Base-by-base conservation (phyloP, 2,329 filamentous ascomycete species). In the Ophiostoma quercus region DNA sequence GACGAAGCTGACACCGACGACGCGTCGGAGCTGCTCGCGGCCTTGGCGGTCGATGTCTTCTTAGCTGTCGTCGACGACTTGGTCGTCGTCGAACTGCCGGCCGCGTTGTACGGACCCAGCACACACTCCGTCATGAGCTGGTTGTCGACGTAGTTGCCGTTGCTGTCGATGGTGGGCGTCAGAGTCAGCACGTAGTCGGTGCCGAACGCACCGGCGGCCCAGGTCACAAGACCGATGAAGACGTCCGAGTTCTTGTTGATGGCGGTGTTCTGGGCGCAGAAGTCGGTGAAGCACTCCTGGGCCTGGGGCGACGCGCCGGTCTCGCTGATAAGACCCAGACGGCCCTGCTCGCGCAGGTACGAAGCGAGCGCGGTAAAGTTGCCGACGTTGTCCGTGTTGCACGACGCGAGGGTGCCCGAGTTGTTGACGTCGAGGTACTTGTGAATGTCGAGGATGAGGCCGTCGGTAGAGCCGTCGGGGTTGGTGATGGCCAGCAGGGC, bases 351-450 rank as follows among this genome's bases (percentile, higher is more conserved):
- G 70, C 78, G 76, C 63, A 80, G 76, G 75, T 77, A 80, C 67
- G 73, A 73, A 7, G 78, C 79, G 11, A 80, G 75, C 1, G 75
- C 75, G 34, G 72, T 72, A 72, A 80, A 80, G 22, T 69, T 71
- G 72, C 73, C 74, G 69, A 79, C 75, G 72, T 80, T 80, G 73
- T 88, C 80, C 2, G 82, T 85, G 1, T 82, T 82, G 76, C 86
- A 88, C 69, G 82, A 78, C 3, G 77, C 73, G 72, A 84, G 77
- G 0, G 82, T 84, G 51, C 86, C 87, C 8, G 82, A 84, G 77
- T 84, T 84, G 77, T 87, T 84, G 25, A 77, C 79, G 73, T 88
- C 86, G 3, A 88, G 81, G 75, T 88, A 88, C 76, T 87, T 84
- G 77, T 88, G 86, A 12, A 88, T 79, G 72, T 88, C 86, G 39